Conservation (phyloP, 176 grass and related monocot species). For the Pontederia crassipes region DNA sequence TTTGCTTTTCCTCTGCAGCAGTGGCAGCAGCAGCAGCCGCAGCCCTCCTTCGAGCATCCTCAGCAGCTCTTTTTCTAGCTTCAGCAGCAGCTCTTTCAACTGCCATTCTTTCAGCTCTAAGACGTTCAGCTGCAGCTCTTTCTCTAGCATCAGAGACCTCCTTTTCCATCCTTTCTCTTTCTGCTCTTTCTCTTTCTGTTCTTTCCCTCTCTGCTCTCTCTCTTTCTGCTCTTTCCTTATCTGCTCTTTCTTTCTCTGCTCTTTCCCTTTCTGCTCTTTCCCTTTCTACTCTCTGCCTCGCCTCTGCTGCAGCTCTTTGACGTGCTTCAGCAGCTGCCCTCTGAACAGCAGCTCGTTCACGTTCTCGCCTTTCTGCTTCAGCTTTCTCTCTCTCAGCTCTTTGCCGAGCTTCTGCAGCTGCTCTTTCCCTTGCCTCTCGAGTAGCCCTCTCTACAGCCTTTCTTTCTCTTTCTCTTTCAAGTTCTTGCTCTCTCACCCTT, state of each 20-base stretch:
- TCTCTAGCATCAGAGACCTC: constrained; percentile 1
- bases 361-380: constrained; percentile 33
- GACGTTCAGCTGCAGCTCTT: neutral
- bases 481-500: constrained; percentile 20
- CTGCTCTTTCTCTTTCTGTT: neutral
- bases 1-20: constrained; percentile 57
- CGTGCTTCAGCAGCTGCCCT: constrained; percentile 51
- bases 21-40: constrained; percentile 29
- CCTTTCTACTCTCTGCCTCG: constrained; percentile 9
- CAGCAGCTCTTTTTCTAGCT: constrained; percentile 1
- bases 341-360: constrained; percentile 56
- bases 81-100: constrained; percentile 11
- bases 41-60: neutral
- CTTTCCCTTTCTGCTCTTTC: constrained; percentile 12
- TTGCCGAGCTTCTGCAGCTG: constrained; percentile 12
- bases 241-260: neutral
- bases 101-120: neutral
- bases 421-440: constrained; percentile 27
- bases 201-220: constrained; percentile 2
- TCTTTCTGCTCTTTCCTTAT: neutral
- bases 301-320: constrained; percentile 34
- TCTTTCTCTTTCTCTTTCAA: constrained; percentile 27
- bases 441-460: constrained; percentile 38
- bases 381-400: constrained; percentile 40
- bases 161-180: constrained; percentile 2